Conservation (phyloP, 768 basidiomycete species). For the Phanerochaete sordida region DNA sequence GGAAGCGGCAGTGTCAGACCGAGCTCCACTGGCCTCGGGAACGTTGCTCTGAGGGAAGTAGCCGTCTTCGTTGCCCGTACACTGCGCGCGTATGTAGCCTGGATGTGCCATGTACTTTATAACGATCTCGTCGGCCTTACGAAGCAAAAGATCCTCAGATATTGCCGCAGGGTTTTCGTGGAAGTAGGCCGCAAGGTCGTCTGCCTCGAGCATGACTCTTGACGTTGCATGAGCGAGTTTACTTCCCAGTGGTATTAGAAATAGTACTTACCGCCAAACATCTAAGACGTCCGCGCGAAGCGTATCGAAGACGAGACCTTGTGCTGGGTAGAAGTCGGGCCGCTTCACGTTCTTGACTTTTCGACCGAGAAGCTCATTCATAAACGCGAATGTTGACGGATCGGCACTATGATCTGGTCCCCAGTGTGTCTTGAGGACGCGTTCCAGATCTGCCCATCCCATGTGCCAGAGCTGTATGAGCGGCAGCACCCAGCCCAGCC, state of each 20-base stretch:
- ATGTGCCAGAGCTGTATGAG: conserved; percentile 8
- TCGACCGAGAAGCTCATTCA: not conserved
- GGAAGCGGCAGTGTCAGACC: not conserved
- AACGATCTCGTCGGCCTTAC: too few species aligned
- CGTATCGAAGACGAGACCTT: not conserved
- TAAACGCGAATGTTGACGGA: not conserved
- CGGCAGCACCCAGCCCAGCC: conserved; percentile 1
- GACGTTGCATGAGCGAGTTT: too few species aligned
- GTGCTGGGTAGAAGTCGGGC: conserved; percentile 4
- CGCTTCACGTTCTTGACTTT: conserved; percentile 5
- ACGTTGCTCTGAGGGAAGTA: too few species aligned
- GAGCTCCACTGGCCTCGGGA: too few species aligned
- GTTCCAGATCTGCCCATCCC: conserved; percentile 6
- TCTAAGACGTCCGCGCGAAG: not conserved
- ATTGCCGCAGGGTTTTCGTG: too few species aligned
- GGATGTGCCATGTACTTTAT: too few species aligned
- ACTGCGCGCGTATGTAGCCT: too few species aligned
- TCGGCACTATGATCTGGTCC: not conserved
- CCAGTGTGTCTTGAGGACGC: conserved; percentile 2
- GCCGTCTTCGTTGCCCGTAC: too few species aligned
- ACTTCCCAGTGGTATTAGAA: too few species aligned
- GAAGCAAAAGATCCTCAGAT: too few species aligned
- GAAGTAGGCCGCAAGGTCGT: too few species aligned
- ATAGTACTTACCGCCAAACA: not conserved
- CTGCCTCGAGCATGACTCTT: too few species aligned